These are phyloP conservation scores for Fusarium sp. DNA, from an alignment of 2,329 filamentous ascomycete species.

Conservation along the genomic window DNA sequence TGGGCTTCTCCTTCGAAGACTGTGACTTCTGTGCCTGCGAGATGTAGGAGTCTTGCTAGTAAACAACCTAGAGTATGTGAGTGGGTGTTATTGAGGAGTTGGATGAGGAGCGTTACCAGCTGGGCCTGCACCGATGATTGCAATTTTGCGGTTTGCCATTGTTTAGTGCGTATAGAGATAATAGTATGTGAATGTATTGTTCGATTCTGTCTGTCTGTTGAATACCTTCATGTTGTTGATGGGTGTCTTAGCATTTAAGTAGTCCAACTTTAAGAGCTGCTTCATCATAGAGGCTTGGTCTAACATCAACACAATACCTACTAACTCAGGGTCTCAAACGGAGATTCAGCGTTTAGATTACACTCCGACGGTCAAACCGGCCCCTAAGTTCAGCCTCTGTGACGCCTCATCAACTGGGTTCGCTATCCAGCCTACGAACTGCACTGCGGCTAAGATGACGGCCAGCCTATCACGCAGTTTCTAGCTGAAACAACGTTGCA, in stretches of 20 bases:
- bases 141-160: constrained; percentile 38
- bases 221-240: not conserved
- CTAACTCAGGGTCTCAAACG: constrained; percentile 1
- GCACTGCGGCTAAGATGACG: not conserved
- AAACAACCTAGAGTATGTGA: constrained; percentile 37
- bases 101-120: constrained; percentile 30
- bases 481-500: constrained; percentile 13
- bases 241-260: constrained; percentile 11
- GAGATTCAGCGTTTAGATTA: not conserved
- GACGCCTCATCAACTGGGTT: not conserved
- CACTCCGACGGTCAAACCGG: constrained; percentile 22
- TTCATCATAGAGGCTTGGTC: not conserved
- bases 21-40: constrained; percentile 54
- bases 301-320: not conserved
- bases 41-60: constrained; percentile 58
- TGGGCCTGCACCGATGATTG: constrained; percentile 43
- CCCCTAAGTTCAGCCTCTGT: constrained; percentile 12
- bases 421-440: not conserved
- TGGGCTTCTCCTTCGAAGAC: constrained; percentile 60
- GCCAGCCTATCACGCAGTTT: not conserved
- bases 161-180: not conserved
- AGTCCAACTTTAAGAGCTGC: not conserved
- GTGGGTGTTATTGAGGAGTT: not conserved
- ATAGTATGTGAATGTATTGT: not conserved
- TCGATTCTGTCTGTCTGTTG: not conserved